Percentiles rank a stretch among this genome's conserved stretches.
These are phyloP conservation scores for Amphirosellinia nigrospora DNA, from an alignment of 495 filamentous ascomycete species.

Conservation along the genomic window DNA sequence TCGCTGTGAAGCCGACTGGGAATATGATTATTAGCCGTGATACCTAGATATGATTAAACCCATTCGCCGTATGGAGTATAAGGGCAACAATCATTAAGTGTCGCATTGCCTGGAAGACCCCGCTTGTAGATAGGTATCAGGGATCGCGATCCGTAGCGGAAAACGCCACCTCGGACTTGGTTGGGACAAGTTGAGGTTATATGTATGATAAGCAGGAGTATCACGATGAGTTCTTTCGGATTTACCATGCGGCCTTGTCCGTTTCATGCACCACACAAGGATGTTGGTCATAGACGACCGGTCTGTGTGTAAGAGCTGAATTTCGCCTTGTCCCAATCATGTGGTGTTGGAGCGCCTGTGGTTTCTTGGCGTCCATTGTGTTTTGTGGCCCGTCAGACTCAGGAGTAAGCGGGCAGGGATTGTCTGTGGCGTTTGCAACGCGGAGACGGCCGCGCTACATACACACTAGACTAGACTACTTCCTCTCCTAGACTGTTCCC, in stretches of 20 bases:
- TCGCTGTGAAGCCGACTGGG: not conserved
- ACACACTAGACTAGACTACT: not conserved
- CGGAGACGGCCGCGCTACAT: conserved; percentile 14
- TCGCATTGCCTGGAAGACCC: not conserved
- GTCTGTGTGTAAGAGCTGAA: conserved; percentile 9
- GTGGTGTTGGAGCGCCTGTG: conserved; percentile 13
- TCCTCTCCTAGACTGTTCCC: conserved; percentile 9
- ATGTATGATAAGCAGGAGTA: not conserved
- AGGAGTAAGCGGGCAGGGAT: conserved; percentile 25
- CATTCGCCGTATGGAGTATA: not conserved
- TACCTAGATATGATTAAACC: not conserved
- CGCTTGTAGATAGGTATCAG: not conserved
- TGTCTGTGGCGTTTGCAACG: conserved; percentile 17
- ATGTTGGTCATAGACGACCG: not conserved
- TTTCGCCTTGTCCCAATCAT: conserved; percentile 17
- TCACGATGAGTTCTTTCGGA: not conserved
- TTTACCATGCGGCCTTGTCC: not conserved
- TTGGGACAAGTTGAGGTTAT: not conserved
- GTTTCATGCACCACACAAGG: not conserved
- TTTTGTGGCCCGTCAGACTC: conserved; percentile 16
- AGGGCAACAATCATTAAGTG: not conserved
- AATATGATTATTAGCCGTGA: not conserved
- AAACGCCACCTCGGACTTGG: not conserved
- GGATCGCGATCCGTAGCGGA: not conserved
- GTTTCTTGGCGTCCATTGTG: conserved; percentile 10